Percentiles rank a stretch among this genome's conserved stretches.
phyloP scores from a whole-genome alignment of 2,329 filamentous ascomycete genomes.

The Eurotiales sp. region DNA sequence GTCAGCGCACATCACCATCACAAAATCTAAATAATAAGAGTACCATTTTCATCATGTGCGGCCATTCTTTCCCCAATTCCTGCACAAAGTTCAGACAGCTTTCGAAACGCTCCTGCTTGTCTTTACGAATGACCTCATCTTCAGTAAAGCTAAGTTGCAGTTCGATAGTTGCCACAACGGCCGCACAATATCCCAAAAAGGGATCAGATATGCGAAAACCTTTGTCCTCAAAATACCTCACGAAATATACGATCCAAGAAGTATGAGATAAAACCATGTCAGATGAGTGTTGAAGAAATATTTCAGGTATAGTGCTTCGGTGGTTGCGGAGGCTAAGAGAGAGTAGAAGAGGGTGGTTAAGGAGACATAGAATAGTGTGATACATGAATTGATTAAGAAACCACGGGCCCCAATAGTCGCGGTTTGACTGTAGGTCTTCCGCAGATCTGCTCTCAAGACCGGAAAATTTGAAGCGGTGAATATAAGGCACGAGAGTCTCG shows the following conservation, averaged over 20 bases:
- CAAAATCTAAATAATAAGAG: too few relatives aligned
- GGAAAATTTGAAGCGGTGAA: conserved; percentile 50
- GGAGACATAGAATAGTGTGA: conserved; percentile 50
- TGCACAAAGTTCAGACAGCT: conserved; percentile 46
- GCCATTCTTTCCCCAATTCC: conserved; percentile 41
- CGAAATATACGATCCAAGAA: conserved; percentile 52
- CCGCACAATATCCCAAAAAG: conserved; percentile 48
- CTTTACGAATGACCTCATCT: conserved; percentile 32
- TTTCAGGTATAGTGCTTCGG: conserved; percentile 50
- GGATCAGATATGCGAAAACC: conserved; percentile 47
- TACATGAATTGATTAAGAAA: conserved; percentile 52
- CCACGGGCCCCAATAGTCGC: conserved; percentile 54
- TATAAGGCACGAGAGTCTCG: conserved; percentile 50
- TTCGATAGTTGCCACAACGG: conserved; percentile 53
- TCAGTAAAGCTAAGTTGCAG: conserved; percentile 53
- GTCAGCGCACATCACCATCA: background rate
- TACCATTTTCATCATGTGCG: conserved; percentile 44
- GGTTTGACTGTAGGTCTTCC: conserved; percentile 42
- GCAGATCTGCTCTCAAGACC: conserved; percentile 43
- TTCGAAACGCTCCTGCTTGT: conserved; percentile 43
- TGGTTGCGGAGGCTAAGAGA: conserved; percentile 53
- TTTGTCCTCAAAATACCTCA: conserved; percentile 46
- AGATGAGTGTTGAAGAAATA: conserved; percentile 53
- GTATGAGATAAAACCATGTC: conserved; percentile 51
- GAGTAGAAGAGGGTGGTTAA: conserved; percentile 54